Conservation (phyloP, 257 asterid species). For the Orobanche coerulescens region DNA sequence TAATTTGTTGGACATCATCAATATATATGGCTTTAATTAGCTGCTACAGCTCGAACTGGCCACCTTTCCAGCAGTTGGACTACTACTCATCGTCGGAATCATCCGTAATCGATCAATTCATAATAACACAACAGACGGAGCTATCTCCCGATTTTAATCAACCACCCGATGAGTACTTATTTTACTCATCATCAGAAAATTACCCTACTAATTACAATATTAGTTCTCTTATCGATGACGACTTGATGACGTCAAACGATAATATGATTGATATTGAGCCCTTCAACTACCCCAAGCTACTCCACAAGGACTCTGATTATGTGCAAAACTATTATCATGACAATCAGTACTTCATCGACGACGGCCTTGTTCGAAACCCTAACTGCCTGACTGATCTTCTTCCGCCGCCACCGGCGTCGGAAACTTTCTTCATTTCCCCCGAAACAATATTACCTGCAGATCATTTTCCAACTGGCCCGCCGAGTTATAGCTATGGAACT, state of each 20-base stretch:
- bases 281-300: constrained; percentile 17
- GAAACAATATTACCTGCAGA: constrained; percentile 28
- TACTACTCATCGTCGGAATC: no score
- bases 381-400: not conserved
- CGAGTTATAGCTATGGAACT: constrained; percentile 16
- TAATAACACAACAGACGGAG: constrained; percentile 1
- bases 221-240: no score
- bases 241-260: no score
- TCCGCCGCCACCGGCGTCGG: constrained; percentile 2
- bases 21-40: constrained; percentile 43
- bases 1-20: not conserved
- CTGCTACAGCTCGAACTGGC: constrained; percentile 36
- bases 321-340: not conserved
- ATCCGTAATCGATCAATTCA: constrained; percentile 9
- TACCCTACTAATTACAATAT: not conserved
- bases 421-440: no score
- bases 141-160: not conserved
- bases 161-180: not conserved
- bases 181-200: not conserved
- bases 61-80: constrained; percentile 5
- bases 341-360: not conserved
- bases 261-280: no score
- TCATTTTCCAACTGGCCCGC: constrained; percentile 16
- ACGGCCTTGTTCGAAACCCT: constrained; percentile 24
- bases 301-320: constrained; percentile 22